These are phyloP conservation scores for Euphrasia confusa DNA, from an alignment of 257 asterid genomes.

Conservation along the genomic window DNA sequence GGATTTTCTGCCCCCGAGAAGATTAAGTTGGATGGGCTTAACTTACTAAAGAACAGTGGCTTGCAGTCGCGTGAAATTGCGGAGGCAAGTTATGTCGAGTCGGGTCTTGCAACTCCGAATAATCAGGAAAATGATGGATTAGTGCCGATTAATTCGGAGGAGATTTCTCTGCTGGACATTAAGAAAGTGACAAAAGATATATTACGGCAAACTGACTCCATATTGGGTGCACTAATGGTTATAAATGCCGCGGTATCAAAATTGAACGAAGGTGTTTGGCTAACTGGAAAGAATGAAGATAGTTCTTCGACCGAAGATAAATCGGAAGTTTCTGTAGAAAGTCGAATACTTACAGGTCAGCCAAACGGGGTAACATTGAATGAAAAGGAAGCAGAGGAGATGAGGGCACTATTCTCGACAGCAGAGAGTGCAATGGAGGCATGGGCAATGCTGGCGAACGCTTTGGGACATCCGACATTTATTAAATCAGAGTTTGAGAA, in stretches of 20 bases:
- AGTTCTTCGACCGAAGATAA: constrained; percentile 27
- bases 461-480: constrained; percentile 93
- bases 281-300: constrained; percentile 43
- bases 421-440: constrained; percentile 99
- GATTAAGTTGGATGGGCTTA: constrained; percentile 82
- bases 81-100: constrained; percentile 68
- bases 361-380: constrained; percentile 44
- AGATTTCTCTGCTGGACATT: constrained; percentile 50
- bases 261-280: constrained; percentile 44
- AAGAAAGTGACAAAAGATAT: constrained; percentile 80
- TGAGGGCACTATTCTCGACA: constrained; percentile 84
- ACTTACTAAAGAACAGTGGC: constrained; percentile 61
- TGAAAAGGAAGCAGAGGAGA: constrained; percentile 89
- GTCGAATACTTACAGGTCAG: constrained; percentile 22
- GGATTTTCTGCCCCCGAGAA: constrained; percentile 68
- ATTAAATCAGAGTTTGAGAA: constrained; percentile 93
- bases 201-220: constrained; percentile 77
- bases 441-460: constrained; percentile 96
- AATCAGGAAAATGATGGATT: constrained; percentile 35
- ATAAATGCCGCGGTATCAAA: constrained; percentile 80
- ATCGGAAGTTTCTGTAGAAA: constrained; percentile 27
- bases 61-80: constrained; percentile 64
- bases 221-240: constrained; percentile 84
- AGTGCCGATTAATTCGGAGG: constrained; percentile 25
- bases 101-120: constrained; percentile 84